phyloP scores from a whole-genome alignment of 805 yeast species.

The Lipomyces yamanashiensis region DNA sequence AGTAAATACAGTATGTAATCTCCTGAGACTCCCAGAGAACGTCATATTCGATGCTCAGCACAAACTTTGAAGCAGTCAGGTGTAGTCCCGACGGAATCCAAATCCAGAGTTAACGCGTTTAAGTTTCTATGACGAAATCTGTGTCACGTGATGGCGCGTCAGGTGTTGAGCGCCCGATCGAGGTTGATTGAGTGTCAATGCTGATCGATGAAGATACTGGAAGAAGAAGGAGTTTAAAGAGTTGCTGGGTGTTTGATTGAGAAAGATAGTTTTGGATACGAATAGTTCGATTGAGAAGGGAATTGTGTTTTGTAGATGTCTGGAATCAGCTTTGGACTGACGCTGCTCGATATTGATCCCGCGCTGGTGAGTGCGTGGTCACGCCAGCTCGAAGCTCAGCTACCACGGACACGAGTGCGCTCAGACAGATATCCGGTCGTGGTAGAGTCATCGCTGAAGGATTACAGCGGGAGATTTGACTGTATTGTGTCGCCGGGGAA shows the following conservation, averaged over 20 bases:
- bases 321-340: slow-evolving; percentile 14
- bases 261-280: no score
- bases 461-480: slow-evolving; percentile 17
- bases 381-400: slow-evolving; percentile 4
- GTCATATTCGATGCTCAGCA: not conserved
- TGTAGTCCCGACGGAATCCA: not conserved
- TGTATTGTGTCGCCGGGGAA: slow-evolving; percentile 37
- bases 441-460: slow-evolving; percentile 8
- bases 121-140: no score
- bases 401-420: not conserved
- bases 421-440: slow-evolving; percentile 5
- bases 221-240: no score
- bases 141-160: slow-evolving; percentile 3
- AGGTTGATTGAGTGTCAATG: not conserved
- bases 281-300: no score
- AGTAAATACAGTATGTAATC: not conserved
- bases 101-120: not conserved
- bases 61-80: no score
- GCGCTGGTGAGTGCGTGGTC: slow-evolving; percentile 17
- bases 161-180: not conserved
- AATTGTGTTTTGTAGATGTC: not conserved
- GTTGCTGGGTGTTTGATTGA: no score
- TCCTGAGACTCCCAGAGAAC: not conserved
- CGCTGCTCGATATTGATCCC: slow-evolving; percentile 25
- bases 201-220: no score